Base-by-base conservation (phyloP, 371 early-diverging fungal genomes). In the Mucor plumbeus region DNA sequence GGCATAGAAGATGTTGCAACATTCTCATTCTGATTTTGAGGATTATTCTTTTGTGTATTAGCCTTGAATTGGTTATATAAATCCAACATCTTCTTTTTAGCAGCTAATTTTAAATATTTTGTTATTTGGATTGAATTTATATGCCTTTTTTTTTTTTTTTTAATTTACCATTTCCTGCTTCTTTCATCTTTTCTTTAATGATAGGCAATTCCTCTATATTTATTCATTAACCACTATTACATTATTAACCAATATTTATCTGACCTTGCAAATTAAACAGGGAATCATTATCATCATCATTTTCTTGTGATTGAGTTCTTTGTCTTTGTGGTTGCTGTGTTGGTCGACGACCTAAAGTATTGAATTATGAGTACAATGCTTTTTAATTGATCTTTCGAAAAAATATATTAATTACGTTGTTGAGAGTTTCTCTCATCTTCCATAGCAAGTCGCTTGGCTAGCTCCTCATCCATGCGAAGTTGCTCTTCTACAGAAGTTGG, bases 31-130 rank as follows among this genome's bases (percentile, higher is more conserved):
- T 61, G 57, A 15, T 47, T 39, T 43, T 54, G 68, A 34, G 48
- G 40, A 26, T 63, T 67, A 36, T 56, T 71, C 19, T 69, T 71
- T 19, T 66, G 67, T 39, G 77, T 67, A 17, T 70, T 73, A 35
- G 79, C 74, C 60, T 75, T 77, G 59, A 83, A 63, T 44, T 83
- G 83, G 41, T 75, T 78, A 54, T 79, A 83, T 14, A 79, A 59
- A 63, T 83, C 80, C 63, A 83, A 56, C 41, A 81, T 72, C 63
- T 83, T 83, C 53, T 81, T 81, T 71, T 83, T 83, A 60, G 84
- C 84, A 68, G 76, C 84, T 83, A 59, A 50, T 7, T 11, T 19
- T 13, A 43, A 31, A 17, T 19, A 4, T 4, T 59, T 8, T 38
- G 19, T 19, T 11, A 35, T 11, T 26, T 26, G 47, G 17, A 26